Percentiles rank a stretch among this genome's conserved stretches.
These are phyloP conservation scores for Volvox carteri DNA, from an alignment of 163 green algal genomes.

Conservation along the genomic window DNA sequence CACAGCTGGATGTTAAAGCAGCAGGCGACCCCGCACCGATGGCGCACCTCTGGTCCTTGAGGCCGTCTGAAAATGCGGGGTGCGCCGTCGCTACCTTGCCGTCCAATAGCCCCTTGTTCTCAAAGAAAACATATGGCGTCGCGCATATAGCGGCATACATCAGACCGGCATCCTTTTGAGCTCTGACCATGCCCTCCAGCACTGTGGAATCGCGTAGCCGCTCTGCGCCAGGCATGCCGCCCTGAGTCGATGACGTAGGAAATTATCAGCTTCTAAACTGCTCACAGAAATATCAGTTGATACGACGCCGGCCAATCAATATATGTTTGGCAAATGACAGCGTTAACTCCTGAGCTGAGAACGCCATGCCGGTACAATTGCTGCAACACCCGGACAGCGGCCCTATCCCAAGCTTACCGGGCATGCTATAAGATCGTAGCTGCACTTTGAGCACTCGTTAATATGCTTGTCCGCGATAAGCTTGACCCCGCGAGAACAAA, in stretches of 20 bases:
- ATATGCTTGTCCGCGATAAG: slow-evolving; percentile 92
- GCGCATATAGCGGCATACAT: slow-evolving; percentile 95
- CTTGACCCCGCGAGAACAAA: slow-evolving; percentile 77
- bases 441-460: slow-evolving; percentile 61
- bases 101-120: slow-evolving; percentile 82
- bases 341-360: no score
- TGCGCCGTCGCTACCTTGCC: slow-evolving; percentile 89
- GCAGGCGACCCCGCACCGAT: slow-evolving; percentile 60
- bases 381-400: neutral
- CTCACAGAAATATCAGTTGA: no score
- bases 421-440: slow-evolving; percentile 93
- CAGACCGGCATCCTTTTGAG: slow-evolving; percentile 70
- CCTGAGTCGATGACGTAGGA: slow-evolving; percentile 61
- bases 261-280: no score
- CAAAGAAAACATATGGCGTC: slow-evolving; percentile 91
- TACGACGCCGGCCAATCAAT: no score
- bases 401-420: slow-evolving; percentile 58
- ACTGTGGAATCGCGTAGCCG: slow-evolving; percentile 79
- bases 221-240: slow-evolving; percentile 96
- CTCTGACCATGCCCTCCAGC: slow-evolving; percentile 74
- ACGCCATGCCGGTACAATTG: slow-evolving; percentile 1
- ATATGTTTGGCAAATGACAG: no score
- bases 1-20: no score
- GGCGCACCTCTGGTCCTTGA: slow-evolving; percentile 80
- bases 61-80: slow-evolving; percentile 90